These are phyloP conservation scores for Eudorina sp. DNA, from an alignment of 139 green algal species.

Conservation along the genomic window DNA sequence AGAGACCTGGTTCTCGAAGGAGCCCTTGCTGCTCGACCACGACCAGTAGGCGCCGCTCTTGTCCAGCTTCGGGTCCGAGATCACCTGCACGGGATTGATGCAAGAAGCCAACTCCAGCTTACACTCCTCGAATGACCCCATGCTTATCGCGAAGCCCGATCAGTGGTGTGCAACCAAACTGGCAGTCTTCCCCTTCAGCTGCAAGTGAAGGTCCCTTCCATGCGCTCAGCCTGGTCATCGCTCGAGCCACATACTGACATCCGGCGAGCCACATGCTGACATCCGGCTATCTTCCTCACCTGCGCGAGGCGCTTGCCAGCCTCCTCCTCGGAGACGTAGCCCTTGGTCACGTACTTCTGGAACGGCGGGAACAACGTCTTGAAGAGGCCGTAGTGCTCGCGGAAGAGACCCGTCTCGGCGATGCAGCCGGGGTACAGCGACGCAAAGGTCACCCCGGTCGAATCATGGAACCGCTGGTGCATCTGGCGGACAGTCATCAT, in stretches of 20 bases:
- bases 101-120: neutral
- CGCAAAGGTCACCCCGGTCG: constrained; percentile 87
- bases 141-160: too few species aligned
- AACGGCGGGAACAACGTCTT: constrained; percentile 92
- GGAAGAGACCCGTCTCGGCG: constrained; percentile 94
- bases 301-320: constrained; percentile 88
- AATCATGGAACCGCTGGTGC: constrained; percentile 81
- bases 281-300: constrained; percentile 57
- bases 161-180: too few species aligned
- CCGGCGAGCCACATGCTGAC: too few species aligned
- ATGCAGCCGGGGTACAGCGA: constrained; percentile 98
- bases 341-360: constrained; percentile 97
- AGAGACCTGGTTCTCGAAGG: constrained; percentile 79
- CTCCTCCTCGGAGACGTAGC: constrained; percentile 90
- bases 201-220: neutral
- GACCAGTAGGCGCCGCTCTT: constrained; percentile 90
- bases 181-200: neutral
- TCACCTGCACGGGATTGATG: constrained; percentile 64
- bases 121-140: neutral
- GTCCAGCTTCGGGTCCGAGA: constrained; percentile 77
- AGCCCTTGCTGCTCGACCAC: constrained; percentile 79
- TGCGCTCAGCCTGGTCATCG: too few species aligned
- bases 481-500: constrained; percentile 97
- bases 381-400: constrained; percentile 88
- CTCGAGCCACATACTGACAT: too few species aligned